Evolutionary conservation across 805 yeast genomes (phyloP), one percentile per base, ranked within the genome.

Genomic region (Wickerhamiella brachini): DNA sequence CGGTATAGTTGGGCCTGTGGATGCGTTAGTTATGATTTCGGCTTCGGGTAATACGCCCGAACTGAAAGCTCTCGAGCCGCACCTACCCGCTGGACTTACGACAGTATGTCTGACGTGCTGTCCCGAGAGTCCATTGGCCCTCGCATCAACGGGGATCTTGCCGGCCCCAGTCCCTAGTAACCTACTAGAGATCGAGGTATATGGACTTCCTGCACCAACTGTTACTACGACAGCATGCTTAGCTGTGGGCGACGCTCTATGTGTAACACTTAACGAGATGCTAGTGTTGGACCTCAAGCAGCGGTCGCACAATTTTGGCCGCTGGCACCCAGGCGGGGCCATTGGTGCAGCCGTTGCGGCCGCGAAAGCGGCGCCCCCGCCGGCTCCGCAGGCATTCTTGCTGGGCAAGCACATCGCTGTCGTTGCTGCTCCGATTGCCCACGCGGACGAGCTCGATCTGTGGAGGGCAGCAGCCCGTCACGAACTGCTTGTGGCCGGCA

Each of bases 321-420:
- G 75, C 54, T 76, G 82, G 61, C 96, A 87, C 61, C 96, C 96
- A 1, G 95, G 95, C 20, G 96, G 96, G 17, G 83, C 93, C 1
- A 86, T 87, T 61, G 96, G 96, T 15, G 71, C 70, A 18, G 26
- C 18, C 18, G 29, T 18, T 7, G 26, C 22, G 45, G 48, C 53
- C 22, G 48, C 23, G 18, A 15, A 13, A 21, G 22, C 45, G 12
- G 26, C 39, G 12, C 41, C 22, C 13, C n/a, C 23, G 39, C 15
- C 2, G 31, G 41, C 34, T 4, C 34, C 22, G 15, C 38, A 41
- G 26, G 23, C n/a, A 10, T 18, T 50, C 10, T 34, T 44, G 1
- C 50, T 53, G 7, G 54, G 59, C 60, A 23, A 31, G 10, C 43
- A 54, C 12, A 45, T 60, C 21, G 50, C 57, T 20, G 49, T 53